Conservation (phyloP, 306 rosid species). For the Lupinus albus region DNA sequence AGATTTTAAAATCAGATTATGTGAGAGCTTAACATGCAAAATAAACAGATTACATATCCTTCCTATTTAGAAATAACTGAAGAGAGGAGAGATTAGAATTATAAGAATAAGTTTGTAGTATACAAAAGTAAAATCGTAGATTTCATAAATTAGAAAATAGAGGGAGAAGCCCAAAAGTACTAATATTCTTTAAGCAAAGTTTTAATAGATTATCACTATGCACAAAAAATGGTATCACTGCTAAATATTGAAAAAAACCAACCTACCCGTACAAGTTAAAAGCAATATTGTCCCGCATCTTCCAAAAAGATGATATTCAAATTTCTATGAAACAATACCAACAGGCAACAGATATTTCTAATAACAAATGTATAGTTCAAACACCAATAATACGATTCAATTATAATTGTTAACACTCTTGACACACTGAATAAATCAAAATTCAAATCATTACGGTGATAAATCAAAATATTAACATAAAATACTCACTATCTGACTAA, state of each 20-base stretch:
- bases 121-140: slow-evolving; percentile 4
- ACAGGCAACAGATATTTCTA: slow-evolving; percentile 7
- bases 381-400: background rate
- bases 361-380: background rate
- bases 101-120: background rate
- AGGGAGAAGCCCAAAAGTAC: slow-evolving; percentile 16
- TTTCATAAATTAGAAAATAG: background rate
- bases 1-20: background rate
- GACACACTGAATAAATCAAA: background rate
- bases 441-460: background rate
- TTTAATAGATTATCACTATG: background rate
- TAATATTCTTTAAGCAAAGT: background rate
- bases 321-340: background rate
- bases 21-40: slow-evolving; percentile 16
- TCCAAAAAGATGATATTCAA: background rate
- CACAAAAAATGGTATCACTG: background rate
- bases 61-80: background rate
- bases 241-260: slow-evolving; percentile 3
- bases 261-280: background rate
- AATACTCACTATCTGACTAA: background rate
- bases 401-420: background rate
- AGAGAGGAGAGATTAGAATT: background rate
- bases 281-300: slow-evolving; percentile 12
- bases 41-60: slow-evolving; percentile 19
- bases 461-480: background rate